These are phyloP conservation scores for Cucurbita pepo DNA, from an alignment of 306 rosid species.

Conservation along the genomic window DNA sequence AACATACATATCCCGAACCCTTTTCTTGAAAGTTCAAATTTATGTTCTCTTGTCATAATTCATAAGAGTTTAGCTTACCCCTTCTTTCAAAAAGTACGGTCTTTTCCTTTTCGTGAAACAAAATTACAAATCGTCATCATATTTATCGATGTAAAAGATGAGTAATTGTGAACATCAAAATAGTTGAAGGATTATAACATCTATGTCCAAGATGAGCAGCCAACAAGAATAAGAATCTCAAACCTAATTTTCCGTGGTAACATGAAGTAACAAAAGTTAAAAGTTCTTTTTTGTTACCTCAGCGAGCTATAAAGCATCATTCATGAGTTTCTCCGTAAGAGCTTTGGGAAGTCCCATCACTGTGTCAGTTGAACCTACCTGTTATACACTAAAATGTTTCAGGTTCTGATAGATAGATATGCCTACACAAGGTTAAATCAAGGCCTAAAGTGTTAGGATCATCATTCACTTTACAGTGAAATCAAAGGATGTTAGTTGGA, in stretches of 20 bases:
- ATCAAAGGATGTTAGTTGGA: not conserved
- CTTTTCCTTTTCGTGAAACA: not conserved
- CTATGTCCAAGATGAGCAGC: not conserved
- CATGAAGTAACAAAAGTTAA: not conserved
- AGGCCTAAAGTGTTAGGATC: not conserved
- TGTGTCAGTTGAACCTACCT: slow-evolving; percentile 72
- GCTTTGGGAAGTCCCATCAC: slow-evolving; percentile 91
- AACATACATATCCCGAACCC: too few species aligned
- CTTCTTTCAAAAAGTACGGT: not conserved
- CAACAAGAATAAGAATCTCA: not conserved
- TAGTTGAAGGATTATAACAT: not conserved
- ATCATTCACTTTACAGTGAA: not conserved
- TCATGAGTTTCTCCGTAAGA: slow-evolving; percentile 56
- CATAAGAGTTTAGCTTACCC: not conserved
- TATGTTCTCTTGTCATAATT: not conserved
- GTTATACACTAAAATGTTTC: slow-evolving; percentile 6
- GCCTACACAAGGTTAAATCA: not conserved
- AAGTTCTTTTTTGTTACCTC: not conserved
- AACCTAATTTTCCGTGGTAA: not conserved
- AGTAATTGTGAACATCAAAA: not conserved
- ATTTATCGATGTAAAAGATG: not conserved
- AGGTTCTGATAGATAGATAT: not conserved
- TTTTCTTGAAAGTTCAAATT: not conserved
- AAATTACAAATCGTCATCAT: not conserved
- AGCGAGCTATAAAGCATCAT: slow-evolving; percentile 40